Evolutionary conservation across 208 protist species (phyloP).

Genomic region (Trypanosoma rangeli): DNA sequence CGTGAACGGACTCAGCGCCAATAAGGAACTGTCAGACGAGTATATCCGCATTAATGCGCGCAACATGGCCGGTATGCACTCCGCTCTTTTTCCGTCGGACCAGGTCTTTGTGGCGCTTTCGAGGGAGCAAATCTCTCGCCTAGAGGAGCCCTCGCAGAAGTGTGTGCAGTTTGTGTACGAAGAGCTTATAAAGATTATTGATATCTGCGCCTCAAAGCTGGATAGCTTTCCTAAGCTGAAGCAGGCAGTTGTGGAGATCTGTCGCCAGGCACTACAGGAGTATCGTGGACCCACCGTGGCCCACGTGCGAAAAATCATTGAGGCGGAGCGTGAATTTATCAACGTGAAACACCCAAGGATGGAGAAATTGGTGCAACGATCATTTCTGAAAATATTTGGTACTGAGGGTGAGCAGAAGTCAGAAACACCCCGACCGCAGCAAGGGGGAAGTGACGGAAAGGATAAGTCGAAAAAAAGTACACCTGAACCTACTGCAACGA

Average conservation of each 20-base stretch:
- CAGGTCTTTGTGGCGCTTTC: slow-evolving; percentile 96
- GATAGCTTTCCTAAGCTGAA: slow-evolving; percentile 93
- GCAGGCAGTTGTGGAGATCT: slow-evolving; percentile 81
- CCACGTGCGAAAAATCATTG: slow-evolving; percentile 94
- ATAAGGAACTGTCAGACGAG: slow-evolving; percentile 91
- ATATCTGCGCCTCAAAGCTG: slow-evolving; percentile 69
- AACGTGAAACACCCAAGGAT: slow-evolving; percentile 95
- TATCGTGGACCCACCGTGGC: slow-evolving; percentile 73
- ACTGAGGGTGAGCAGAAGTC: slow-evolving; percentile 5
- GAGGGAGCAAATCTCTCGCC: slow-evolving; percentile 92
- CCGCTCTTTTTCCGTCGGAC: slow-evolving; percentile 97
- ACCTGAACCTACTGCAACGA: slow-evolving; percentile 29
- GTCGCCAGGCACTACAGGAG: slow-evolving; percentile 79
- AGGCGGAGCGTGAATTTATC: slow-evolving; percentile 96
- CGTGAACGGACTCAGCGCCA: slow-evolving; percentile 85
- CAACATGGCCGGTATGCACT: slow-evolving; percentile 96
- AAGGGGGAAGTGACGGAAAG: slow-evolving; percentile 7
- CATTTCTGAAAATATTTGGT: slow-evolving; percentile 82
- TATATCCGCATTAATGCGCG: slow-evolving; percentile 96
- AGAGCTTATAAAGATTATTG: slow-evolving; percentile 94
- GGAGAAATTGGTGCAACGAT: slow-evolving; percentile 74
- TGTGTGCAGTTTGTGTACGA: slow-evolving; percentile 97
- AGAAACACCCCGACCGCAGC: slow-evolving; percentile 10
- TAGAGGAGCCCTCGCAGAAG: slow-evolving; percentile 94
- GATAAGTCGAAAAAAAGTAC: slow-evolving; percentile 56